Evolutionary conservation across 2,329 filamentous ascomycete genomes (phyloP).

Genomic region (Daldinia sp.): DNA sequence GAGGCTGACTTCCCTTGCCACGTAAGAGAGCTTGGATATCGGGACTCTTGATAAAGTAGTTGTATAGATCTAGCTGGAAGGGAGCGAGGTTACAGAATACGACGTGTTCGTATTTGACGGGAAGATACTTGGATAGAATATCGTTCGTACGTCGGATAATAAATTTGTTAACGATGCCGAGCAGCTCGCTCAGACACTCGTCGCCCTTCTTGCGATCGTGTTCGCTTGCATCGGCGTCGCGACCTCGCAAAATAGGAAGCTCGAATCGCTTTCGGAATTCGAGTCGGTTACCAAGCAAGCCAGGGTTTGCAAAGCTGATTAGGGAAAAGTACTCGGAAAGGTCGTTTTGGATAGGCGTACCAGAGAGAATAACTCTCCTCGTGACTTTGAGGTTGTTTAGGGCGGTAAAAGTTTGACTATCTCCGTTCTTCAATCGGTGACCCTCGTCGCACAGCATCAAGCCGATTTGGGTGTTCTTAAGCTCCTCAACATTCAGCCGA

Average conservation of each 20-base stretch:
- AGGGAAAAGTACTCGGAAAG: slow-evolving; percentile 97
- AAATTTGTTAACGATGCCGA: slow-evolving; percentile 93
- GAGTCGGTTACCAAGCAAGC: slow-evolving; percentile 83
- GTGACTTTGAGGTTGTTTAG: slow-evolving; percentile 90
- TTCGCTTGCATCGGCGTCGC: slow-evolving; percentile 89
- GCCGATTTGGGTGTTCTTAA: slow-evolving; percentile 90
- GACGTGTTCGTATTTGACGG: slow-evolving; percentile 98
- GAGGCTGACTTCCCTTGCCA: slow-evolving; percentile 92
- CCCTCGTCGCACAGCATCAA: slow-evolving; percentile 96
- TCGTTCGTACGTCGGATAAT: slow-evolving; percentile 98
- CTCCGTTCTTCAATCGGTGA: slow-evolving; percentile 94
- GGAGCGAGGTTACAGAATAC: slow-evolving; percentile 96
- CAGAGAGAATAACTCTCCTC: slow-evolving; percentile 91
- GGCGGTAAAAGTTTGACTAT: slow-evolving; percentile 93
- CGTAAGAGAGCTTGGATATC: slow-evolving; percentile 91
- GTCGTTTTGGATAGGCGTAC: slow-evolving; percentile 98
- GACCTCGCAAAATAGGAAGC: slow-evolving; percentile 87
- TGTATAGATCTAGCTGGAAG: slow-evolving; percentile 93
- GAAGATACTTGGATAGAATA: slow-evolving; percentile 95
- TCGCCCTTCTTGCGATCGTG: slow-evolving; percentile 83
- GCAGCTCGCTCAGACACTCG: slow-evolving; percentile 80
- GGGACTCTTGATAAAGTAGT: slow-evolving; percentile 95
- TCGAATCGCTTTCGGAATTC: slow-evolving; percentile 97
- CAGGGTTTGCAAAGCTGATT: slow-evolving; percentile 95
- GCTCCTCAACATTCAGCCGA: slow-evolving; percentile 86